phyloP scores from a whole-genome alignment of 2,329 filamentous ascomycete genomes.

The Cryphonectria radicalis region DNA sequence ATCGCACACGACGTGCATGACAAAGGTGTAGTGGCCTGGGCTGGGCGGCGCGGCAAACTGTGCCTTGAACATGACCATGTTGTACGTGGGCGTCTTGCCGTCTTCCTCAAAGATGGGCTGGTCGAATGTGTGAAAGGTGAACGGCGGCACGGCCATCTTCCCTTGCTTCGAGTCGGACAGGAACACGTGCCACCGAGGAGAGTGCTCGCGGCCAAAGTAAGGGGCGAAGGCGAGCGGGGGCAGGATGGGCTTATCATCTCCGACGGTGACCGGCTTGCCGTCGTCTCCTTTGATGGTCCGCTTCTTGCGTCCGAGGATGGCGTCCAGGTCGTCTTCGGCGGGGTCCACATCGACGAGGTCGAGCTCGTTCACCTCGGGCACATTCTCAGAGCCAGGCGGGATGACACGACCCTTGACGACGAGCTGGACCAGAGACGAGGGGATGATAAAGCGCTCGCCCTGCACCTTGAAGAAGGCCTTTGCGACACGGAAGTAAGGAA shows the following conservation, averaged over 20 bases:
- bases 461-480: constrained; percentile 99
- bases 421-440: constrained; percentile 88
- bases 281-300: constrained; percentile 66
- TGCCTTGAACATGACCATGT: constrained; percentile 95
- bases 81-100: constrained; percentile 82
- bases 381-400: constrained; percentile 76
- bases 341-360: constrained; percentile 92
- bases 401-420: constrained; percentile 95
- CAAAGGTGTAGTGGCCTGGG: constrained; percentile 90
- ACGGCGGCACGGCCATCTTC: constrained; percentile 95
- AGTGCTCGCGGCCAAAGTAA: constrained; percentile 86
- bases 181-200: constrained; percentile 93
- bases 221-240: constrained; percentile 90
- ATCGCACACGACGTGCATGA: constrained; percentile 92
- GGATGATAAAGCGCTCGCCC: constrained; percentile 90
- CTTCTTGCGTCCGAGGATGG: constrained; percentile 77
- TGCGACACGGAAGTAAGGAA: constrained; percentile 82
- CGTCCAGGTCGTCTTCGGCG: constrained; percentile 88
- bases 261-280: constrained; percentile 56
- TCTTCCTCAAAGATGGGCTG: constrained; percentile 80
- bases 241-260: constrained; percentile 67
- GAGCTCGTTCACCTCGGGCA: constrained; percentile 74
- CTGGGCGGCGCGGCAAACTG: constrained; percentile 95
- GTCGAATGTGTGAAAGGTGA: constrained; percentile 92
- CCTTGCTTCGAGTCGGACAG: constrained; percentile 91